Conservation (phyloP, 345 rosid species). For the Turritis glabra region DNA sequence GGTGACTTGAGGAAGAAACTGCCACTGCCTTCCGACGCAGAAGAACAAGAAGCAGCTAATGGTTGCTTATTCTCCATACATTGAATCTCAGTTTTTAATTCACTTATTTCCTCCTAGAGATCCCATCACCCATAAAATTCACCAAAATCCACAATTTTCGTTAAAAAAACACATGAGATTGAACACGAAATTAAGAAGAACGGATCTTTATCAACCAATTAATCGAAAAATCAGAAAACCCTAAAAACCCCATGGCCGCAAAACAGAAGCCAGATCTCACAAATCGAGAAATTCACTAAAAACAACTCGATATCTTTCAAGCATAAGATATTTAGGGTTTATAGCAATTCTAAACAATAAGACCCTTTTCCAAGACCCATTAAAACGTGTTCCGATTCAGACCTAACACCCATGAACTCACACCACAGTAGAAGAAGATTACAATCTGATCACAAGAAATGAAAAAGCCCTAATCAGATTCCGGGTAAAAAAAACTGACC, state of each 20-base stretch:
- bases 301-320: conserved; percentile 17
- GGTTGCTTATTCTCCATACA: conserved; percentile 89
- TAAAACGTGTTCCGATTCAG: neutral
- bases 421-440: conserved; percentile 19
- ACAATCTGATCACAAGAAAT: conserved; percentile 30
- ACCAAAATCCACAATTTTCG: conserved; percentile 33
- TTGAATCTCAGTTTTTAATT: conserved; percentile 52
- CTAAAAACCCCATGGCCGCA: conserved; percentile 10
- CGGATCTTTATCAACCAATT: neutral
- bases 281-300: conserved; percentile 38
- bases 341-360: neutral
- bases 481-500: conserved; percentile 38
- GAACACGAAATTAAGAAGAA: neutral
- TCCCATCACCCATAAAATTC: conserved; percentile 26
- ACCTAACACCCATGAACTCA: conserved; percentile 9
- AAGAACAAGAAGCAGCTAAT: conserved; percentile 68
- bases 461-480: conserved; percentile 21
- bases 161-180: neutral
- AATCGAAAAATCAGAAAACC: neutral
- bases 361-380: neutral
- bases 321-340: conserved; percentile 38
- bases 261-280: conserved; percentile 56
- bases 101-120: conserved; percentile 53
- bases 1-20: conserved; percentile 68
- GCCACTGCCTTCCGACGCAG: conserved; percentile 73